phyloP scores from a whole-genome alignment of 768 basidiomycete species.

The Lactifluus rugatus region DNA sequence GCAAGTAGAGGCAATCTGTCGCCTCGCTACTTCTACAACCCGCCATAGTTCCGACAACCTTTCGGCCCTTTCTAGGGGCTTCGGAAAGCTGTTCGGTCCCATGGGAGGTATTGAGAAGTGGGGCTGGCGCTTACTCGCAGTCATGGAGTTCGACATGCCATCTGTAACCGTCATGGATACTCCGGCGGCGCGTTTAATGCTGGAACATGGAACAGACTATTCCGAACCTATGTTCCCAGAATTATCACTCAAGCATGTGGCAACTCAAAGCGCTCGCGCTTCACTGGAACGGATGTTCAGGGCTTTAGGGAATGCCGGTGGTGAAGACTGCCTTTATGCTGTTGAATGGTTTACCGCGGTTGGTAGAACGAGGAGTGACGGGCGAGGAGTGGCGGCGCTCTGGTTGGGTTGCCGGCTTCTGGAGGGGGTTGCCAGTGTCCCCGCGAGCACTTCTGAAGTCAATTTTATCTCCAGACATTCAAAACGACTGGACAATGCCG shows the following conservation, averaged over 20 bases:
- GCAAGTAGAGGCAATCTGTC: slow-evolving; percentile 62
- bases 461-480: slow-evolving; percentile 20
- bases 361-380: slow-evolving; percentile 35
- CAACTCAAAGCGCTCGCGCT: slow-evolving; percentile 40
- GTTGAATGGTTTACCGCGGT: slow-evolving; percentile 75
- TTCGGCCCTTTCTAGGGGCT: slow-evolving; percentile 38
- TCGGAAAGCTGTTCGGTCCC: slow-evolving; percentile 67
- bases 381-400: slow-evolving; percentile 54
- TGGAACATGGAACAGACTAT: slow-evolving; percentile 40
- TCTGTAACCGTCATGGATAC: slow-evolving; percentile 37
- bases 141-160: slow-evolving; percentile 65
- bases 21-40: slow-evolving; percentile 29
- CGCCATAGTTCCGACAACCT: slow-evolving; percentile 22
- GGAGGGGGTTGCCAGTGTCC: slow-evolving; percentile 54
- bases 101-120: slow-evolving; percentile 81
- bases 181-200: slow-evolving; percentile 43
- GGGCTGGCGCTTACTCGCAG: slow-evolving; percentile 79
- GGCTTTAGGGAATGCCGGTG: slow-evolving; percentile 56
- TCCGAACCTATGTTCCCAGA: slow-evolving; percentile 45
- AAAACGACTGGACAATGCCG: slow-evolving; percentile 54
- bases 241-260: slow-evolving; percentile 44
- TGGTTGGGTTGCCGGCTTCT: slow-evolving; percentile 78
- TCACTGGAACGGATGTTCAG: slow-evolving; percentile 65
- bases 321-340: slow-evolving; percentile 60
- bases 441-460: slow-evolving; percentile 29